Evolutionary conservation across 2,329 filamentous ascomycete species (phyloP), one percentile per base, ranked within the genome.

Genomic region (Byssochlamys sp.): DNA sequence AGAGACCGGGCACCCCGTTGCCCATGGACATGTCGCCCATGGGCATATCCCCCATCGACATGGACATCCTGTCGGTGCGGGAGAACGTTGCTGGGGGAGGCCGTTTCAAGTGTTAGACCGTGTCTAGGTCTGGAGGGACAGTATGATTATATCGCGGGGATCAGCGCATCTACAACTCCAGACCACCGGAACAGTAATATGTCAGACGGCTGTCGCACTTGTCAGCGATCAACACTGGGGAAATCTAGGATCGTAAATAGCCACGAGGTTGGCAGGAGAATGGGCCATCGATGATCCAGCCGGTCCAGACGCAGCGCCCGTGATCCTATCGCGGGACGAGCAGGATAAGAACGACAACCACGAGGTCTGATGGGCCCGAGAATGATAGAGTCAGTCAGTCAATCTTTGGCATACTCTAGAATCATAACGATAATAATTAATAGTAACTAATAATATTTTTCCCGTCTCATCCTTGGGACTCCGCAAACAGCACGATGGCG

Each of bases 21-120:
- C 72, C 73, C 65, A 73, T 75, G 63, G 71, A 68, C 77, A 76
- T 77, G 51, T 63, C 59, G 58, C 69, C 70, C 70, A 71, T 71
- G 58, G 62, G 57, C 67, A 68, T 69, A 28, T 59, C 60, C 19
- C 56, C 53, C 63, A 67, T 66, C 49, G 60, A 60, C 60, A 69
- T 63, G 56, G 59, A 63, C 62, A 63, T 65, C 35, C 35, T 60
- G 56, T 53, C 54, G 55, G 29, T 14, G 5, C 4, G 19, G 39
- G n/a, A 45, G 25, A 51, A 28, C 19, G 14, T 11, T 51, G 25
- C 25, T 26, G 24, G 27, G 5, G 11, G 24, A 51, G 49, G 28
- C 56, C 52, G 25, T n/a, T 48, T 35, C 26, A 59, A 27, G 29
- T 39, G 19, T 19, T 19, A 4, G 14, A 19, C 14, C 35, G 12